Conservation (phyloP, 2,329 filamentous ascomycete genomes). For the Exophiala spinifera region DNA sequence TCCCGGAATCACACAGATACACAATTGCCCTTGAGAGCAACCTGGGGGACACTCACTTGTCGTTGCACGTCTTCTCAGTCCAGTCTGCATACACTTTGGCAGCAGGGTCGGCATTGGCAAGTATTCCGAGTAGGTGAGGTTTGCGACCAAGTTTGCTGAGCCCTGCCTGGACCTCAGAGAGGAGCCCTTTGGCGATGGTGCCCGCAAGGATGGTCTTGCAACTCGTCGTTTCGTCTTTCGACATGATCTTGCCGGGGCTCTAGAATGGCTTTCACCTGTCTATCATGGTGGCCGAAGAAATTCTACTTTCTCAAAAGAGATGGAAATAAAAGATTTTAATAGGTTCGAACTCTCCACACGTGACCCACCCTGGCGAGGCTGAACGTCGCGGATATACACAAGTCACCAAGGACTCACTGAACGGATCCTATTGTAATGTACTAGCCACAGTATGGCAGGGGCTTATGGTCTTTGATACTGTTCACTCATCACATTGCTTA, state of each 20-base stretch:
- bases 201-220: conserved; percentile 94
- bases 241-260: conserved; percentile 12
- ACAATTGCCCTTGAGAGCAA: background rate
- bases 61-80: conserved; percentile 92
- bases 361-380: background rate
- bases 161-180: conserved; percentile 73
- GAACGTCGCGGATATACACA: background rate
- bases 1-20: no score
- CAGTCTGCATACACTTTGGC: conserved; percentile 93
- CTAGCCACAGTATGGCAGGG: background rate
- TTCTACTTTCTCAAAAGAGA: background rate
- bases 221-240: conserved; percentile 16
- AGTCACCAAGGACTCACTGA: no score
- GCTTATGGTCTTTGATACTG: no score
- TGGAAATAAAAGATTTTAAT: conserved; percentile 1
- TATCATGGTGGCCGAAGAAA: background rate
- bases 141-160: conserved; percentile 65
- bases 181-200: conserved; percentile 77
- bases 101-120: conserved; percentile 87
- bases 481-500: background rate
- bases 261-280: background rate
- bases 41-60: conserved; percentile 72
- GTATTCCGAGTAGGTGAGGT: conserved; percentile 82
- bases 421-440: no score
- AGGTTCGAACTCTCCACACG: background rate